Percentiles rank a stretch among this genome's conserved stretches.
Conservation (phyloP, 2,329 filamentous ascomycete species). For the Clonostachys sp. region DNA sequence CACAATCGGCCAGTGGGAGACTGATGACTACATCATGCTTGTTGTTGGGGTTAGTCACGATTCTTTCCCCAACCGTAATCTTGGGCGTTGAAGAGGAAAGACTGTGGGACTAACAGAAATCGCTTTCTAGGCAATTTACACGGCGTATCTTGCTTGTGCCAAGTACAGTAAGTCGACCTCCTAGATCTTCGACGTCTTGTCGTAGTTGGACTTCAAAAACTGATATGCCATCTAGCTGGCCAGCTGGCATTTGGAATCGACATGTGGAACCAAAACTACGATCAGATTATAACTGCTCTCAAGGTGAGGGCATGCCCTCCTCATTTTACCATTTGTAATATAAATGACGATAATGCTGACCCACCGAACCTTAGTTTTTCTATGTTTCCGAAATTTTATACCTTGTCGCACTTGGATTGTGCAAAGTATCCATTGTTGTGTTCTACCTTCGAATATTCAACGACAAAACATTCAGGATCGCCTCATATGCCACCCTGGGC, state of each 20-base stretch:
- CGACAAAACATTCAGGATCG: constrained; percentile 17
- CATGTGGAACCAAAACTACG: constrained; percentile 24
- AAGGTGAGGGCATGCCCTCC: constrained; percentile 10
- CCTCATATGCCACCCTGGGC: constrained; percentile 21
- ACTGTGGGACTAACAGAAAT: no score
- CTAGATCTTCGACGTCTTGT: no score
- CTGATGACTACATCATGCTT: constrained; percentile 34
- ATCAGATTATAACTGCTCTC: constrained; percentile 18
- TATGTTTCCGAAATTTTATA: constrained; percentile 25
- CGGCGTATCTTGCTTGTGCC: constrained; percentile 21
- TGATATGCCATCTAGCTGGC: constrained; percentile 2
- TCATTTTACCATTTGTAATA: neutral
- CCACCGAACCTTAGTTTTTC: constrained; percentile 10
- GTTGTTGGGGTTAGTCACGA: constrained; percentile 8
- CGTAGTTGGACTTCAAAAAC: no score
- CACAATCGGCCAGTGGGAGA: constrained; percentile 18
- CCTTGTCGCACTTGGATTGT: constrained; percentile 27
- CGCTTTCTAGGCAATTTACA: constrained; percentile 10
- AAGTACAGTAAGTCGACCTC: constrained; percentile 9
- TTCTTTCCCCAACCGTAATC: no score
- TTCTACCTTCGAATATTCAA: constrained; percentile 32
- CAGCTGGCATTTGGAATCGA: constrained; percentile 25
- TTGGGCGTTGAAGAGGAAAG: no score
- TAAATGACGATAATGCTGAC: no score
- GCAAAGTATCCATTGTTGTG: constrained; percentile 29